Evolutionary conservation across 352 stramenopile genomes (phyloP).

Genomic region (Blastocystis hominis): DNA sequence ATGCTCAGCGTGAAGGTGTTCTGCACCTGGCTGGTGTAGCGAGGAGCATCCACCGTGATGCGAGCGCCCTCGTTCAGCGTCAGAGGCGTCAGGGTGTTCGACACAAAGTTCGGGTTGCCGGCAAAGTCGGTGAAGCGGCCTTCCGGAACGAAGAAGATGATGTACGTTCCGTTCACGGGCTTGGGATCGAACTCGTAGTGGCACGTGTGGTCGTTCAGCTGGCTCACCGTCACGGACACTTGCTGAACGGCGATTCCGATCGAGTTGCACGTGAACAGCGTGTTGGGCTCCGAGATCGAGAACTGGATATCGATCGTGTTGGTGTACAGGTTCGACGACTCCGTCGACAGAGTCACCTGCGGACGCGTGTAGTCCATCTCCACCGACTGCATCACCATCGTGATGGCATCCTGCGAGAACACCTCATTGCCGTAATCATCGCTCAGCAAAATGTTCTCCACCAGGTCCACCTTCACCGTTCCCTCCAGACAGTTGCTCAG

Average conservation of each 20-base stretch:
- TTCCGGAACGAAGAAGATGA: constrained; percentile 29
- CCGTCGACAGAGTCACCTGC: not conserved
- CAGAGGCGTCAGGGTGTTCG: not conserved
- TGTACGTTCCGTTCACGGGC: constrained; percentile 44
- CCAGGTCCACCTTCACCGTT: not conserved
- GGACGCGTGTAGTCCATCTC: not conserved
- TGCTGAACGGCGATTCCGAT: constrained; percentile 17
- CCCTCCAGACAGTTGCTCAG: not conserved
- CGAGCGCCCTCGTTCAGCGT: not conserved
- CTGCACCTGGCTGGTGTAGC: constrained; percentile 1
- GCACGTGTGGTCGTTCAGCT: not conserved
- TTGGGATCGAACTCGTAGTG: not conserved
- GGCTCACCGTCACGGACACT: not conserved
- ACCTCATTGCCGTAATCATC: not conserved
- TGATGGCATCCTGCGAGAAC: not conserved
- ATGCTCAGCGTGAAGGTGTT: not conserved
- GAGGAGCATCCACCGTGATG: not conserved
- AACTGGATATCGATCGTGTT: not conserved
- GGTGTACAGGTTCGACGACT: not conserved
- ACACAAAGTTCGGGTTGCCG: not conserved
- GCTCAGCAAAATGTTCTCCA: not conserved
- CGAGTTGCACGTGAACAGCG: not conserved
- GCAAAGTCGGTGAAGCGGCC: constrained; percentile 6
- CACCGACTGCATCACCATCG: not conserved
- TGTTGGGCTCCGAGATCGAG: not conserved